phyloP scores from a whole-genome alignment of 2,329 filamentous ascomycete genomes.

The Cladophialophora exuberans region DNA sequence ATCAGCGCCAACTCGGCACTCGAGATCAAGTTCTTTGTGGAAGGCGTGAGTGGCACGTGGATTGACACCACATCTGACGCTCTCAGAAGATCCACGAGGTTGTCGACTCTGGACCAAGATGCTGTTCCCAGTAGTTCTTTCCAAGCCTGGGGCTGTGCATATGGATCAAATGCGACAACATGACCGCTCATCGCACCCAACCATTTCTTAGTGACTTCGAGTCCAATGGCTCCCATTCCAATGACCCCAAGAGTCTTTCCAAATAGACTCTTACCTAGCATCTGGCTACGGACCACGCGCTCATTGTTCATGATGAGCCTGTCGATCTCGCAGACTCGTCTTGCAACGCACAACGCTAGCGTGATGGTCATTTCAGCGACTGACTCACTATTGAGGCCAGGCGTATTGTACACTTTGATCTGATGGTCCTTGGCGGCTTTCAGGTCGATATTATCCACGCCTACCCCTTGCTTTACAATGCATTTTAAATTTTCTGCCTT shows the following conservation, averaged over 20 bases:
- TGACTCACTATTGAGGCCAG: conserved; percentile 37
- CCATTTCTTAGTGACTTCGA: conserved; percentile 42
- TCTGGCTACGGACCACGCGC: conserved; percentile 35
- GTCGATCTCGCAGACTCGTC: conserved; percentile 39
- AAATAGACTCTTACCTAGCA: conserved; percentile 36
- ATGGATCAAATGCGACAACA: conserved; percentile 44
- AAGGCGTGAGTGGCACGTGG: conserved; percentile 43
- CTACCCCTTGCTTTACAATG: conserved; percentile 39
- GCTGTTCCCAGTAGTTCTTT: conserved; percentile 32
- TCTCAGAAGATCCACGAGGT: conserved; percentile 40
- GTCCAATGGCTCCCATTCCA: conserved; percentile 45
- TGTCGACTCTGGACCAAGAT: too few species aligned
- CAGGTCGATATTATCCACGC: conserved; percentile 38
- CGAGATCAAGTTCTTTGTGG: conserved; percentile 40
- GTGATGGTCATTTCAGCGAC: conserved; percentile 42
- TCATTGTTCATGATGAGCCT: conserved; percentile 32
- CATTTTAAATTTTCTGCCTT: conserved; percentile 34
- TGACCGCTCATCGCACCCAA: conserved; percentile 36
- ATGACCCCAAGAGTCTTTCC: conserved; percentile 43
- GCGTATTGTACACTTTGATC: conserved; percentile 35
- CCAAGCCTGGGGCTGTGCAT: conserved; percentile 40
- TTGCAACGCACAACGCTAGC: conserved; percentile 38
- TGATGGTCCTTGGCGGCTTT: conserved; percentile 31
- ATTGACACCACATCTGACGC: conserved; percentile 43
- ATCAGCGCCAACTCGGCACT: conserved; percentile 40